These are phyloP conservation scores for Tetratostichococcus sp. DNA, from an alignment of 139 green algal species.

Conservation along the genomic window DNA sequence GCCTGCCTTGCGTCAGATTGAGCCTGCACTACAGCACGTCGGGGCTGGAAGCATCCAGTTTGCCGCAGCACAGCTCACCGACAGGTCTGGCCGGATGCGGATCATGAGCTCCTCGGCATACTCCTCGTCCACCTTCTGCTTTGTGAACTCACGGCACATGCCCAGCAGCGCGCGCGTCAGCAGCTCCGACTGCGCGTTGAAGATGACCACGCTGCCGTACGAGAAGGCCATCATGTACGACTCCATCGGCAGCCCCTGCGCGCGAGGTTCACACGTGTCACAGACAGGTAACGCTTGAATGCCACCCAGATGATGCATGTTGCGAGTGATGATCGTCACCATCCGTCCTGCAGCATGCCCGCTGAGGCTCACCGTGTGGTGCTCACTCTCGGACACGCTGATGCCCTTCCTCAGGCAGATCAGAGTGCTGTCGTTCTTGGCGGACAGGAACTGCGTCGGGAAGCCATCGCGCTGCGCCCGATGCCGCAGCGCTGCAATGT, in stretches of 20 bases:
- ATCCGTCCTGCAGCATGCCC: too few species aligned
- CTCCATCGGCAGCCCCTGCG: constrained; percentile 32
- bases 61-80: neutral
- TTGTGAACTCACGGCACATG: neutral
- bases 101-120: constrained; percentile 29
- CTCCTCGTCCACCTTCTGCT: neutral
- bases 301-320: too few species aligned
- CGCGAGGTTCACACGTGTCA: too few species aligned
- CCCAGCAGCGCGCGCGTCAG: neutral
- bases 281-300: too few species aligned
- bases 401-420: neutral
- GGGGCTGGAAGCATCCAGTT: too few species aligned
- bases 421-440: constrained; percentile 1
- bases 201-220: constrained; percentile 58
- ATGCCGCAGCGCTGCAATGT: neutral
- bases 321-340: neutral
- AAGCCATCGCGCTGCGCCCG: neutral
- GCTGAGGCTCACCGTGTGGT: neutral
- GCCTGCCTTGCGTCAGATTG: too few species aligned
- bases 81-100: constrained; percentile 16
- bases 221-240: constrained; percentile 47
- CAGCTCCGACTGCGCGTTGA: constrained; percentile 29
- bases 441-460: neutral
- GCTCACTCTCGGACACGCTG: neutral
- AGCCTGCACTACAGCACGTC: too few species aligned